Evolutionary conservation across 140 eudicot species (phyloP).

Genomic region (Ambrosia hybrid): DNA sequence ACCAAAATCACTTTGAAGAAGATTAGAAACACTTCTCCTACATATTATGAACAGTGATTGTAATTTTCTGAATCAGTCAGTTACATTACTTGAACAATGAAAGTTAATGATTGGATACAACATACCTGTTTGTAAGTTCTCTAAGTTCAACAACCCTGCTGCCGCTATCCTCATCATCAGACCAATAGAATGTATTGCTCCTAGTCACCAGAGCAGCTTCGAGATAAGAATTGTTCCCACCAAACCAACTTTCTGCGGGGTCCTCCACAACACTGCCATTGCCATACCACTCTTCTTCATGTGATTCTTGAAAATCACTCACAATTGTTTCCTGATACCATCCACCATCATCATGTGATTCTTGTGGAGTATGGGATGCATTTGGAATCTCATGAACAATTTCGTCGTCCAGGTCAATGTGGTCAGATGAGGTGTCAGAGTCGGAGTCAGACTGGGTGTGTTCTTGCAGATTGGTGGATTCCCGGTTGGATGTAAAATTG

Average conservation of each 20-base stretch:
- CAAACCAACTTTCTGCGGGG: conserved; percentile 47
- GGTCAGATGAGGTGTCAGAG: conserved; percentile 35
- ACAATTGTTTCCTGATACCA: conserved; percentile 39
- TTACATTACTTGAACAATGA: background rate
- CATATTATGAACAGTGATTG: too few relatives aligned
- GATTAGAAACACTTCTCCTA: too few relatives aligned
- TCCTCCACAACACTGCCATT: conserved; percentile 37
- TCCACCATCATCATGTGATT: conserved; percentile 27
- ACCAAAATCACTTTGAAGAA: conserved; percentile 39
- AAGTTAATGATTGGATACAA: background rate
- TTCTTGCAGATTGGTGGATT: conserved; percentile 12
- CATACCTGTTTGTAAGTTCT: conserved; percentile 78
- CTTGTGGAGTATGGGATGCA: conserved; percentile 28
- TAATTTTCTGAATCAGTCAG: too few relatives aligned
- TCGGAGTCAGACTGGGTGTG: conserved; percentile 18
- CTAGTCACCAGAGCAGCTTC: conserved; percentile 46
- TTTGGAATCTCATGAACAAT: conserved; percentile 25
- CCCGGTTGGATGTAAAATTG: background rate
- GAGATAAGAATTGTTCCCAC: conserved; percentile 34
- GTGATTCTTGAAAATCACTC: conserved; percentile 45
- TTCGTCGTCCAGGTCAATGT: conserved; percentile 27
- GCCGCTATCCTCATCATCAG: conserved; percentile 40
- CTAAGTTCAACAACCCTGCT: conserved; percentile 58
- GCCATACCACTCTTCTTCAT: conserved; percentile 36
- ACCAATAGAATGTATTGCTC: conserved; percentile 40